These are phyloP conservation scores for Schizothecium vesticola DNA, from an alignment of 495 filamentous ascomycete genomes.

Conservation along the genomic window DNA sequence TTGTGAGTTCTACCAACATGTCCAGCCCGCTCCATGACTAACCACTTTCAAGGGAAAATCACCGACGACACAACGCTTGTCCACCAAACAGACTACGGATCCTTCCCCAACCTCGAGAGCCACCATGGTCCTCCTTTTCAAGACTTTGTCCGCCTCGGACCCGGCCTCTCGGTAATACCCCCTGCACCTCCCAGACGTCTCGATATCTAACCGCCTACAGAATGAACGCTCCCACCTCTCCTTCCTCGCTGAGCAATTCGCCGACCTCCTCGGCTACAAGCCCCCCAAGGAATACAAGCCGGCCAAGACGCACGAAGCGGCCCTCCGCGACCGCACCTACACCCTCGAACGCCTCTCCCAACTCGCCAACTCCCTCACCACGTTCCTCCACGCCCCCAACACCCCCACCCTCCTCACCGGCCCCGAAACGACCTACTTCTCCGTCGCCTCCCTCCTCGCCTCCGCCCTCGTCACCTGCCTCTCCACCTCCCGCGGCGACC, in stretches of 20 bases:
- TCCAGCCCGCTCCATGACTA: conserved; percentile 6
- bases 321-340: conserved; percentile 34
- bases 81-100: conserved; percentile 41
- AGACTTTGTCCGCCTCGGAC: conserved; percentile 37
- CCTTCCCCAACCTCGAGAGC: conserved; percentile 40
- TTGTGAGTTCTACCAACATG: conserved; percentile 28
- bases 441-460: conserved; percentile 23
- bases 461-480: conserved; percentile 20
- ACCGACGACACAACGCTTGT: conserved; percentile 24
- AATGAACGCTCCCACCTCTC: conserved; percentile 36
- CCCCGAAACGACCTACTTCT: conserved; percentile 25
- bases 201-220: conserved; percentile 20
- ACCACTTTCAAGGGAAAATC: conserved; percentile 25
- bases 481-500: conserved; percentile 19
- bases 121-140: conserved; percentile 29
- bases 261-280: conserved; percentile 37
- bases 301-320: conserved; percentile 26
- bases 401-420: conserved; percentile 19
- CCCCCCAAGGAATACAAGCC: conserved; percentile 41
- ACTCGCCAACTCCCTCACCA: conserved; percentile 30
- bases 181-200: background rate
- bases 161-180: conserved; percentile 41
- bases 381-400: conserved; percentile 21
- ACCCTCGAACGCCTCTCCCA: conserved; percentile 21
- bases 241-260: conserved; percentile 38